Percentiles rank a stretch among this genome's conserved stretches.
Conservation (phyloP, 352 stramenopile genomes). For the Globisporangium camurandrum region DNA sequence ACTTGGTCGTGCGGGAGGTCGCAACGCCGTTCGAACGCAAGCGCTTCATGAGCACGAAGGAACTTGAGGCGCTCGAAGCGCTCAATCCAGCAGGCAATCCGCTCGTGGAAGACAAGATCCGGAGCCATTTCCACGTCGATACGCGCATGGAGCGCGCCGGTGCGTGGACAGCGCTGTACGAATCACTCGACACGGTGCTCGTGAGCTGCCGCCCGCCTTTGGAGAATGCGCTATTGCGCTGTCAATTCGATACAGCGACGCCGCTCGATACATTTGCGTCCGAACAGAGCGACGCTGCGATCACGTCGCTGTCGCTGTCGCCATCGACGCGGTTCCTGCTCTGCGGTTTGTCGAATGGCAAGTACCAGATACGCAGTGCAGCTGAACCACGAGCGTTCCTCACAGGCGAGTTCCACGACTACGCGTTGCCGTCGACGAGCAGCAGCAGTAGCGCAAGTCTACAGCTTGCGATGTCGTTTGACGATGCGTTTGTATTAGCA, state of each 20-base stretch:
- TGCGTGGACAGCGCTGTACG: conserved; percentile 38
- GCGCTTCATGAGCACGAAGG: conserved; percentile 37
- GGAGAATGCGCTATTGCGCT: conserved; percentile 25
- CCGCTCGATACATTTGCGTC: conserved; percentile 38
- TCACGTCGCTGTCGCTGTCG: conserved; percentile 37
- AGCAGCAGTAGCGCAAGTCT: conserved; percentile 10
- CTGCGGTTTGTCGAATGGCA: conserved; percentile 69
- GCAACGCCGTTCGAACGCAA: conserved; percentile 28
- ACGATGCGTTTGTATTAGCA: conserved; percentile 76
- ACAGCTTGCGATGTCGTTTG: conserved; percentile 60
- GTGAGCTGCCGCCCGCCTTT: conserved; percentile 38
- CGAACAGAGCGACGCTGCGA: conserved; percentile 18
- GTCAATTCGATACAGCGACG: conserved; percentile 19
- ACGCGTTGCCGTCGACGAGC: conserved; percentile 4
- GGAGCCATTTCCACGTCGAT: conserved; percentile 42
- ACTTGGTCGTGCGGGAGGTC: conserved; percentile 33
- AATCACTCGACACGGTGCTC: conserved; percentile 28
- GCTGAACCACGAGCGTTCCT: conserved; percentile 54
- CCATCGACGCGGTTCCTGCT: conserved; percentile 62
- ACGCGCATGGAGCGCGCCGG: conserved; percentile 12
- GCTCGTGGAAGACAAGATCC: conserved; percentile 38
- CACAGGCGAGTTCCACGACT: conserved; percentile 76
- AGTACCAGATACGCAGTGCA: conserved; percentile 62
- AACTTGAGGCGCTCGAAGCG: conserved; percentile 37
- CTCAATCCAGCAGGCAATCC: conserved; percentile 31